These are phyloP conservation scores for Hericium coralloides DNA, from an alignment of 768 basidiomycete species.

Conservation along the genomic window DNA sequence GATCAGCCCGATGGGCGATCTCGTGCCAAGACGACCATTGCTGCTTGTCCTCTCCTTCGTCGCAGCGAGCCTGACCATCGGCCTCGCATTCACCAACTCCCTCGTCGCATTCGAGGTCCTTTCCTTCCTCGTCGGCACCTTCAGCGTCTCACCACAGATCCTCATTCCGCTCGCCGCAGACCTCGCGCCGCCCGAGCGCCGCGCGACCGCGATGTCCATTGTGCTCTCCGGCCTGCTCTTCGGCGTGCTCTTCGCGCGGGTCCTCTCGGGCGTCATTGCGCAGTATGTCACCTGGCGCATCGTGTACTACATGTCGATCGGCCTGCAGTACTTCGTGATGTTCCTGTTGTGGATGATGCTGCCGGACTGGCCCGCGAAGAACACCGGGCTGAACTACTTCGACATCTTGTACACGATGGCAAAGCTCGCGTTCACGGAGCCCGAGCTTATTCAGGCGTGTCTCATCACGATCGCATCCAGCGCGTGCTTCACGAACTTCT, in stretches of 20 bases:
- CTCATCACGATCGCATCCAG: slow-evolving; percentile 51
- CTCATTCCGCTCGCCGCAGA: slow-evolving; percentile 73
- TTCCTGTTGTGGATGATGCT: slow-evolving; percentile 5
- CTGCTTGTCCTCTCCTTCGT: slow-evolving; percentile 45
- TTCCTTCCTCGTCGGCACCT: slow-evolving; percentile 61
- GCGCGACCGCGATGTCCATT: slow-evolving; percentile 70
- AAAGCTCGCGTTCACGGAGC: slow-evolving; percentile 69
- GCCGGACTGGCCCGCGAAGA: slow-evolving; percentile 11
- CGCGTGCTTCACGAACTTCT: slow-evolving; percentile 43
- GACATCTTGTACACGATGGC: slow-evolving; percentile 70
- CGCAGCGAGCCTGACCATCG: slow-evolving; percentile 51
- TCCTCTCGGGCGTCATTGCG: slow-evolving; percentile 36
- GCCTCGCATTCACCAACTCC: slow-evolving; percentile 52
- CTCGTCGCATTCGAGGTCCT: slow-evolving; percentile 56
- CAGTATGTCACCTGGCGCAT: slow-evolving; percentile 32
- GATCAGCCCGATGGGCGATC: slow-evolving; percentile 77
- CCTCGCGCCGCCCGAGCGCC: slow-evolving; percentile 63
- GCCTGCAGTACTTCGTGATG: slow-evolving; percentile 12
- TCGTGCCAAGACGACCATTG: slow-evolving; percentile 67
- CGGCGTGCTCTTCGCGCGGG: slow-evolving; percentile 67
- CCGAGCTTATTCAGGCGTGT: slow-evolving; percentile 60
- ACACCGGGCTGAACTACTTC: slow-evolving; percentile 12
- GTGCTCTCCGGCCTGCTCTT: slow-evolving; percentile 58
- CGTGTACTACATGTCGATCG: slow-evolving; percentile 35
- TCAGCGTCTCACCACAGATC: slow-evolving; percentile 70